Evolutionary conservation across 2,329 filamentous ascomycete species (phyloP).

Genomic region (Xylogone sp.): DNA sequence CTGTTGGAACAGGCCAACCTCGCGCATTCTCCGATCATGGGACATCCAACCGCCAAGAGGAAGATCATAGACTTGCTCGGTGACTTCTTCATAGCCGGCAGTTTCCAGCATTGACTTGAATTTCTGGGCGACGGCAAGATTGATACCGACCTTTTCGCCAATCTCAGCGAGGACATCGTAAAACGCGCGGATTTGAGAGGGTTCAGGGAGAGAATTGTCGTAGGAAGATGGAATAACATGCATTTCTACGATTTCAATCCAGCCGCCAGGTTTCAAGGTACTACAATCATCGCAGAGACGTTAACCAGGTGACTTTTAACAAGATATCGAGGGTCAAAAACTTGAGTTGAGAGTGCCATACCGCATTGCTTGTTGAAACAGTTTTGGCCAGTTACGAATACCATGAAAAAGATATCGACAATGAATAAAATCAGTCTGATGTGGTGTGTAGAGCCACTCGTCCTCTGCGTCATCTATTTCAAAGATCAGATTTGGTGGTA

Average conservation of each 20-base stretch:
- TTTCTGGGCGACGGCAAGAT: slow-evolving; percentile 3
- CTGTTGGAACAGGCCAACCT: slow-evolving; percentile 33
- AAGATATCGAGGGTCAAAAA: too few species aligned
- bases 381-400: slow-evolving; percentile 10
- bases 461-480: slow-evolving; percentile 50
- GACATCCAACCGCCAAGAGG: slow-evolving; percentile 45
- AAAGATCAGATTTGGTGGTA: slow-evolving; percentile 18
- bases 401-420: slow-evolving; percentile 10
- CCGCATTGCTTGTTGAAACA: slow-evolving; percentile 8
- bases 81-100: slow-evolving; percentile 49
- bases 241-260: slow-evolving; percentile 40
- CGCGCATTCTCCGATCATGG: slow-evolving; percentile 44
- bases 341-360: neutral
- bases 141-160: slow-evolving; percentile 1
- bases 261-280: slow-evolving; percentile 37
- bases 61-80: slow-evolving; percentile 42
- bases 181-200: slow-evolving; percentile 9
- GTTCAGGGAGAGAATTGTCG: slow-evolving; percentile 30
- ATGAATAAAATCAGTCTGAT: slow-evolving; percentile 13
- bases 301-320: too few species aligned
- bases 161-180: slow-evolving; percentile 1
- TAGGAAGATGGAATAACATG: slow-evolving; percentile 31
- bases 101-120: slow-evolving; percentile 33
- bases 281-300: slow-evolving; percentile 3
- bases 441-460: slow-evolving; percentile 33